A percentile compares a stretch with the other conserved stretches of the same genome.
These are phyloP conservation scores for Pelargonium citronellum DNA, from an alignment of 441 rosid species.

Conservation along the genomic window DNA sequence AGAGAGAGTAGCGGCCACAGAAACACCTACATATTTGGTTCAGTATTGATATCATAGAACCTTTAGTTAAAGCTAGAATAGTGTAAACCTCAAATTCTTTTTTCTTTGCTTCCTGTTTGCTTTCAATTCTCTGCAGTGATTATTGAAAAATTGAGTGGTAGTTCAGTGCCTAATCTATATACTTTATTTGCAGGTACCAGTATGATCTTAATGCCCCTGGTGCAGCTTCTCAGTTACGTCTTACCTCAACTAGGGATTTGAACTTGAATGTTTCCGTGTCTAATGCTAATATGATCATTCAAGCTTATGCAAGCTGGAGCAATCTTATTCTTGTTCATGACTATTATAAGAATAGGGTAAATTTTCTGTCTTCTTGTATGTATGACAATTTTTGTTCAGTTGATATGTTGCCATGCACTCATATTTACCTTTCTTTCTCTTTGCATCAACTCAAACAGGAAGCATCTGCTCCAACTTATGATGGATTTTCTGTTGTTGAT, in stretches of 20 bases:
- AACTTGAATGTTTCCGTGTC: slow-evolving; percentile 83
- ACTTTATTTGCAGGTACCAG: slow-evolving; percentile 58
- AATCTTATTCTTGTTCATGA: slow-evolving; percentile 58
- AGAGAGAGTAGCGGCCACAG: not conserved
- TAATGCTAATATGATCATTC: slow-evolving; percentile 82
- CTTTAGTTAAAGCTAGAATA: not conserved
- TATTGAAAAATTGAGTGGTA: not conserved
- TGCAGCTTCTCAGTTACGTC: slow-evolving; percentile 78
- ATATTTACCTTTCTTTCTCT: slow-evolving; percentile 12
- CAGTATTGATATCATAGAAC: not conserved
- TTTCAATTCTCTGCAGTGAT: not conserved
- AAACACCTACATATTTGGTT: not conserved
- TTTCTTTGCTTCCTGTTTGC: not conserved
- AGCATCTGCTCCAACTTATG: slow-evolving; percentile 41
- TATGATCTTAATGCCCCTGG: slow-evolving; percentile 68
- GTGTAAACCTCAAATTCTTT: not conserved
- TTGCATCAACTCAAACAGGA: slow-evolving; percentile 39
- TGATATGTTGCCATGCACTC: not conserved
- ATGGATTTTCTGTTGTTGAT: slow-evolving; percentile 54
- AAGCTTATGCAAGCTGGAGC: slow-evolving; percentile 98
- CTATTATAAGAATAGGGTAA: slow-evolving; percentile 30
- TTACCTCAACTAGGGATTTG: slow-evolving; percentile 67
- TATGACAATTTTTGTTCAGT: slow-evolving; percentile 2
- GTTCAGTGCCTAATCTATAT: not conserved
- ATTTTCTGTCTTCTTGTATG: too few relatives aligned